These are phyloP conservation scores for Cryphonectria radicalis DNA, from an alignment of 2,329 filamentous ascomycete species.

Conservation along the genomic window DNA sequence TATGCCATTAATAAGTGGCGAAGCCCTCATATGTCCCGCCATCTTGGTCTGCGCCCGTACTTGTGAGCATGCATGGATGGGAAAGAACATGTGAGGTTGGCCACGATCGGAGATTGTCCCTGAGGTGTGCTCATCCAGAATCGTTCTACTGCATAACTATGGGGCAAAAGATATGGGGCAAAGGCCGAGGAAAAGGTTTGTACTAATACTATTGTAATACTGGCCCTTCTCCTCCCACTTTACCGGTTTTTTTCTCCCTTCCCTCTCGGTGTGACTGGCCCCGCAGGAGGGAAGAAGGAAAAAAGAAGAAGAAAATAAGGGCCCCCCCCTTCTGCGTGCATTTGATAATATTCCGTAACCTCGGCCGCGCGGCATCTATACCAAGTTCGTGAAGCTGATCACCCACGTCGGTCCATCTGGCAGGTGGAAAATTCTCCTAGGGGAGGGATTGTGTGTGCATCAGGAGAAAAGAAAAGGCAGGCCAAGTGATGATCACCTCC, in stretches of 20 bases:
- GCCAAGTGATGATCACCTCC: not conserved
- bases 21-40: not conserved
- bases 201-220: not conserved
- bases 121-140: not conserved
- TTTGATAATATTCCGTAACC: not conserved
- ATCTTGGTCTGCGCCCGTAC: not conserved
- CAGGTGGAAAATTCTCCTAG: slow-evolving; percentile 1
- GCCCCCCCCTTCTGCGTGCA: not conserved
- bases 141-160: not conserved
- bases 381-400: not conserved
- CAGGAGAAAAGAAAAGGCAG: not conserved
- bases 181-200: not conserved
- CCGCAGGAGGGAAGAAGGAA: not conserved
- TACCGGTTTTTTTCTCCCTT: not conserved
- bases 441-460: not conserved
- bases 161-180: not conserved
- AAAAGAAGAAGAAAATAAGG: not conserved
- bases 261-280: not conserved
- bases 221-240: not conserved
- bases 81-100: not conserved
- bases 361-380: not conserved
- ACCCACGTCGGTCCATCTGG: not conserved
- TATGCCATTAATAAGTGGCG: not conserved
- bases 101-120: not conserved
- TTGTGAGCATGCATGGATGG: not conserved